Evolutionary conservation across 257 asterid genomes (phyloP), one percentile per base, ranked within the genome.

Genomic region (Ehretia macrophylla): DNA sequence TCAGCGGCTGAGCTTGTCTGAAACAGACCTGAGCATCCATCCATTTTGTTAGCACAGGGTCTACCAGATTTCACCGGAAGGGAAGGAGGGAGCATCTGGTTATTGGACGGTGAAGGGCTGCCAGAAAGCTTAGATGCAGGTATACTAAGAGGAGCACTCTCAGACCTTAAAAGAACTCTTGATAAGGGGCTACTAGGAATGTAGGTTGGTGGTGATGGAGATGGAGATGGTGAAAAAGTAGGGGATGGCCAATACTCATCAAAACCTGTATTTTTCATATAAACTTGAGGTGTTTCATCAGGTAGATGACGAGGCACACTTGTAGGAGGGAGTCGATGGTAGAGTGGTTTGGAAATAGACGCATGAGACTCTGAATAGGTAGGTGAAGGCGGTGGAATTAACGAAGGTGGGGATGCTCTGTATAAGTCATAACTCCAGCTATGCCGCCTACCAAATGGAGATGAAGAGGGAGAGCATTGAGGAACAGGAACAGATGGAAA

Each of bases 381-480:
- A 56, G 92, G 88, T n/a, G 95, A 89, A 39, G 90, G 90, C 19
- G 93, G 79, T 14, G 95, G 90, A 58, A 81, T 72, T 17, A 67
- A 74, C 10, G 90, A 85, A 69, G 90, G 84, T 14, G 87, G 80
- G 46, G 94, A 79, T 60, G 86, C 90, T 76, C 85, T 74, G 63
- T 71, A 75, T 55, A 84, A 63, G 72, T 84, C 97, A 70, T 82
- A 84, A 73, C 97, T 77, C 97, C 97, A 86, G 77, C 97, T 90
- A 60, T 86, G 95, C 19, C 88, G 92, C 81, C 97, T 77, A 27
- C 75, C 86, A 61, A 79, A 78, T 48, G 88, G 88, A 32, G 83
- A 74, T 45, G 79, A 79, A 69, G 81, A 62, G 0, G 87, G 87
- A 55, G 83, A 81, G 66, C 77, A 60, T 32, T 78, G 85, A 45